Base-by-base conservation (phyloP, 306 rosid genomes). In the Gleditsia sinensis region DNA sequence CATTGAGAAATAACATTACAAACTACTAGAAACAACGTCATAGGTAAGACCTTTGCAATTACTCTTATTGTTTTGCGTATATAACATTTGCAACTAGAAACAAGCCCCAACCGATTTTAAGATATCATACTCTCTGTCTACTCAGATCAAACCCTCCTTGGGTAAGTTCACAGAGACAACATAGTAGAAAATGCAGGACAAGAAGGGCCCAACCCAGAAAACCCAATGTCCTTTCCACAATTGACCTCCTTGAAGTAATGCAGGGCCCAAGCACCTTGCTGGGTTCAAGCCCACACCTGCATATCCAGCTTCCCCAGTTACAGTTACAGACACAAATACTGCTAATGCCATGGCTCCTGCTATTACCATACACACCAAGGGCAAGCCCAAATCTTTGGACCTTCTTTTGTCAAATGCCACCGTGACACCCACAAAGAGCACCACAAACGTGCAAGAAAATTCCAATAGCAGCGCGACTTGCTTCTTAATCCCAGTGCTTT, bases 141-240 rank as follows among this genome's bases (percentile, higher is more conserved):
- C 77, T 48, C 71, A 66, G 37, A 9, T 37, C 46, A 83, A 54
- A 43, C 68, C 78, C 77, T 70, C 67, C 25, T 66, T 83, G 2
- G 92, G 93, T 14, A 92, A 46, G 61, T 81, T 85, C 5, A 79
- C 5, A 19, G 91, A 86, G 37, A 88, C 53, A 55, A 20, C 74
- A 78, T 81, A 85, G 66, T 90, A 90, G 4, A 60, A 37, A 17
- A 76, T 9, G 12, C 96, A 90, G 5, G 95, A 92, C 74, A 84
- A 76, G 45, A 90, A 73, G 42, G 98, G 91, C 40, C 96, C 98
- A 51, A 81, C 43, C 95, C 95, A 90, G 10, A 87, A 88, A 72
- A 90, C 87, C 98, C 98, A 92, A 80, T 87, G 98, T 1, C 93
- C 95, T 4, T 84, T 42, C 98, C 98, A 90, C 25, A 92, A 32